Base-by-base conservation (phyloP, 2,329 filamentous ascomycete species). In the Diaporthe citrichinensis region DNA sequence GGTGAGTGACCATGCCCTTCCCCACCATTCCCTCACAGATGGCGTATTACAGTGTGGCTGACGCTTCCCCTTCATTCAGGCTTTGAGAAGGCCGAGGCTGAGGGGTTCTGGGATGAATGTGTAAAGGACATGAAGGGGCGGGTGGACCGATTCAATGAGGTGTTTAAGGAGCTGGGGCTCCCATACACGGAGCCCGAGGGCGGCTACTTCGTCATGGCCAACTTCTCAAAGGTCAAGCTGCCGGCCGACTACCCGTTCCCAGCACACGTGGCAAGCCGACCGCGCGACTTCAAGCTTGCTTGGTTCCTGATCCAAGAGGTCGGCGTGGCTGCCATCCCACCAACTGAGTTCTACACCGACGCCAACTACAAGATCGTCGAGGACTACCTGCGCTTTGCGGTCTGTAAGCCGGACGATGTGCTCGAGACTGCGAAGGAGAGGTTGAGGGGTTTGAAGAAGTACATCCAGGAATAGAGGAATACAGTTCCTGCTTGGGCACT, bases 301-400 rank as follows among this genome's bases (percentile, higher is more conserved):
- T 99, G 96, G 96, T 98, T 98, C 86, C 86, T 98, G 80, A 99
- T 99, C 85, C 96, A 96, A 83, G 96, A 99, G 87, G 88, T 99
- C 28, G 97, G 97, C 14, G 95, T 99, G 39, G 97, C 97, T 3
- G 96, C 96, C 12, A 98, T 99, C 77, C 97, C 97, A 25, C 97
- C 97, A 0, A 98, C 96, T 0, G 97, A 99, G 84, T 99, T 99
- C 84, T 98, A 98, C 84, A 98, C 96, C 0, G 92, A 95, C 25
- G 86, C 85, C 58, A 98, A 98, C 81, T 92, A 94, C 39, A 92
- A 94, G 80, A 91, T 98, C 79, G 97, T 94, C 0, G 94, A 98
- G 87, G 94, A 98, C 80, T 99, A 97, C 86, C 89, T 99, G 81
- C 90, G 97, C 34, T 98, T 98, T 83, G 97, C 97, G 0, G 95